Evolutionary conservation across 1,284 basidiomycete species (phyloP), one percentile per base, ranked within the genome.

Genomic region (Cutaneotrichosporon sp.): DNA sequence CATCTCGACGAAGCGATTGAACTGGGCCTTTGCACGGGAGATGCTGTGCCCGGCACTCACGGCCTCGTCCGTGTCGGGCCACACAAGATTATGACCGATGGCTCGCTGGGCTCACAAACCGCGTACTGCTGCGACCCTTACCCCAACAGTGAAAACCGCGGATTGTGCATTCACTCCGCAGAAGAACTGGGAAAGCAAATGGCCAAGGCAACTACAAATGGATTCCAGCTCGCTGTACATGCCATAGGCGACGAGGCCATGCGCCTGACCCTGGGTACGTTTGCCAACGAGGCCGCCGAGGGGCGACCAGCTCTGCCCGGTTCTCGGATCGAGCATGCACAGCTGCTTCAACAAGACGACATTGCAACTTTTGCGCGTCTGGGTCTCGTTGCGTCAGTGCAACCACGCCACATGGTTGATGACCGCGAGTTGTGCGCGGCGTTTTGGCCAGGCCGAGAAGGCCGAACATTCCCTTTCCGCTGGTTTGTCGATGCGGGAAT

Each of bases 231-330:
- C 15, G 71, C 71, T 1, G 65, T 73, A 10, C 71, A 70, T 52
- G 69, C 69, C 2, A 68, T 73, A 36, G 71, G 71, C 4, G 70
- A 73, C 58, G 60, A 63, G 15, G 69, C 69, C 4, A 68, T 67
- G 45, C 45, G 54, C 17, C 54, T 63, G 30, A 56, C 60, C 3
- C 62, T 73, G 40, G 46, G 58, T 17, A 55, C 60, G 1, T 48
- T 72, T 22, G 22, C 47, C 45, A 51, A 51, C 4, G 35, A 56
- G 3, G 52, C 64, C 10, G 37, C 39, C 10, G 37, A 23, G 2
- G 46, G 46, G n/a, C 9, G n/a, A 30, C 56, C 55, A 10, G 62
- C 66, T 0, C 52, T 66, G 2, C 54, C 59, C 1, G 66, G 65
- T 1, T 62, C 58, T 3, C 63, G 65, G 15, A 72, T 73, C 49